Evolutionary conservation across 441 rosid genomes (phyloP).

Genomic region (Jatropha multifida): DNA sequence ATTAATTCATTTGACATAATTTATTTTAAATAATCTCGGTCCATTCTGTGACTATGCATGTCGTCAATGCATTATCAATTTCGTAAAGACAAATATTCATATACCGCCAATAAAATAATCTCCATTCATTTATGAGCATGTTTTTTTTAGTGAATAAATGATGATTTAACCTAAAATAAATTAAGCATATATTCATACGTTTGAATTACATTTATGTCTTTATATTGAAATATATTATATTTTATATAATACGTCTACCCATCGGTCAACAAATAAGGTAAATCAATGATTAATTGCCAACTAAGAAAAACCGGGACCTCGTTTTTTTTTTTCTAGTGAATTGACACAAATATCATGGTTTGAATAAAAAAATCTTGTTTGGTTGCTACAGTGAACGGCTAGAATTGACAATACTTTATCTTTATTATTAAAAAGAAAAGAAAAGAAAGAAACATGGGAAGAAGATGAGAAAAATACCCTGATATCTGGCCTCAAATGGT

Average conservation of each 20-base stretch:
- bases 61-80: conserved; percentile 20
- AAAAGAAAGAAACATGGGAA: background rate
- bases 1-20: background rate
- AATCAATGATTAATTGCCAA: too few relatives aligned
- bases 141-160: too few relatives aligned
- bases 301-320: too few relatives aligned
- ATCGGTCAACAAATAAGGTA: too few relatives aligned
- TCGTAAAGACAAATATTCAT: conserved; percentile 10
- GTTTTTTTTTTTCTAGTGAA: too few relatives aligned
- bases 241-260: too few relatives aligned
- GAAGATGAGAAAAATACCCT: conserved; percentile 39
- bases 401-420: too few relatives aligned
- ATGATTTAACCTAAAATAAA: too few relatives aligned
- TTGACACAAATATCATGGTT: too few relatives aligned
- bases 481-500: conserved; percentile 78
- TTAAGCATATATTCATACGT: background rate
- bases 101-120: background rate
- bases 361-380: too few relatives aligned
- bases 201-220: background rate
- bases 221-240: too few relatives aligned
- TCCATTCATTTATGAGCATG: background rate
- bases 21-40: background rate
- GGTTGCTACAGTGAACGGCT: too few relatives aligned
- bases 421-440: background rate
- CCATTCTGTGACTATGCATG: conserved; percentile 22